Evolutionary conservation across 129 eudicot species (phyloP), one percentile per base, ranked within the genome.

Genomic region (Flaveria linearis): DNA sequence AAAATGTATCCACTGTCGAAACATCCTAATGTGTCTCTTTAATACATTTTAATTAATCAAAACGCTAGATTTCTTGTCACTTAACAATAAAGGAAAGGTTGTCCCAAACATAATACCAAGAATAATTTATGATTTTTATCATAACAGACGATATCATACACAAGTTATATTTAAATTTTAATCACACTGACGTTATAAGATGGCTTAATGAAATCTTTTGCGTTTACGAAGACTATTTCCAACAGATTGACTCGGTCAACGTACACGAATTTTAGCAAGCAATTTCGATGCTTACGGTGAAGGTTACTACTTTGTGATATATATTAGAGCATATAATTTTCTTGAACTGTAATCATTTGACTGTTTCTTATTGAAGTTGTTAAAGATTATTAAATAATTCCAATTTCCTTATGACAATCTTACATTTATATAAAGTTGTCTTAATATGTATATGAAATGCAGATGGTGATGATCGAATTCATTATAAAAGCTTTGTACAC

Each of bases 161-260:
- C 53, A 47, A 47, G 16, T 47, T 47, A 47, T 47, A 47, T 47
- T 47, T 11, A 30, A 47, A 9, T 47, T 47, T 10, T 12, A 13
- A 13, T 47, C 53, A 11, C 13, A 4, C 12, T 55, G 3, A 55
- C 11, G 9, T 55, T 55, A 30, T 30, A 55, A 55, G 62, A 17
- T 55, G 7, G 62, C 5, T 12, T 61, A 61, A 26, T 25, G 17
- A 11, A 61, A 28, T 28, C 1, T 62, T 9, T 49, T 28, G 53
- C 68, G 75, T 52, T 53, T 68, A 68, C 68, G 22, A 57, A 41
- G 60, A 77, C 26, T 2, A 3, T 26, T 58, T 56, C 75, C 61
- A 77, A 28, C 39, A 16, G 25, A 16, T 66, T 58, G 75, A 68
- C 56, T 53, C 28, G 16, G 69, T 77, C 81, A 77, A 75, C 20